These are phyloP conservation scores for Funneliformis geosporum DNA, from an alignment of 192 early-diverging fungal genomes.

Conservation along the genomic window DNA sequence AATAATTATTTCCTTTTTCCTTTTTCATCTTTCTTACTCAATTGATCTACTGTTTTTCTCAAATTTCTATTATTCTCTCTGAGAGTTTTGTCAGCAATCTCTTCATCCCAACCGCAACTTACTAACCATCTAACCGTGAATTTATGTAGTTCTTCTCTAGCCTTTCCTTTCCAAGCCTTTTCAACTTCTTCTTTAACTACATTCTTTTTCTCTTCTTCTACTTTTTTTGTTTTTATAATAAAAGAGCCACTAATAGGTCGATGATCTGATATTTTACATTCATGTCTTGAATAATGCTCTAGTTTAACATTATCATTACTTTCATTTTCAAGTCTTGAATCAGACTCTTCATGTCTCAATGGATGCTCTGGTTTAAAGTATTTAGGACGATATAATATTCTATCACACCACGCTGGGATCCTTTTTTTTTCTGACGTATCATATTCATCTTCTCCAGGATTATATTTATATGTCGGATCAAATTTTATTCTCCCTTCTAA, in stretches of 20 bases:
- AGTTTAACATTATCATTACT: constrained; percentile 42
- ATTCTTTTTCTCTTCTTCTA: constrained; percentile 54
- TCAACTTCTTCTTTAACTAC: constrained; percentile 51
- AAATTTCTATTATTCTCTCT: not conserved
- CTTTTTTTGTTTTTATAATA: constrained; percentile 57
- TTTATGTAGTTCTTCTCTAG: constrained; percentile 43
- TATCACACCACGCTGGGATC: constrained; percentile 95
- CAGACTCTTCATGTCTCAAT: no score
- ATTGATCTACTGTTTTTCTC: constrained; percentile 7
- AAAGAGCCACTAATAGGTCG: constrained; percentile 79
- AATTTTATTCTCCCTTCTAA: constrained; percentile 78
- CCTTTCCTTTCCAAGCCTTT: constrained; percentile 45
- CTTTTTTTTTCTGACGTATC: constrained; percentile 94
- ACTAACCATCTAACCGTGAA: constrained; percentile 41
- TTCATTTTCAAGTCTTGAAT: no score
- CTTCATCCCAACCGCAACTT: constrained; percentile 38
- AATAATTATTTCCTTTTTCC: no score
- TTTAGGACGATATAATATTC: constrained; percentile 65
- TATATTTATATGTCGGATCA: constrained; percentile 97
- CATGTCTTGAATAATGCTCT: constrained; percentile 65
- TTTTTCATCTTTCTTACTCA: not conserved
- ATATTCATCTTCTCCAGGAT: constrained; percentile 79
- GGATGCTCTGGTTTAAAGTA: no score
- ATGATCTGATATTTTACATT: constrained; percentile 81
- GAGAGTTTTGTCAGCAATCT: not conserved